phyloP scores from a whole-genome alignment of 192 early-diverging fungal species.

The Coemansia sp. region DNA sequence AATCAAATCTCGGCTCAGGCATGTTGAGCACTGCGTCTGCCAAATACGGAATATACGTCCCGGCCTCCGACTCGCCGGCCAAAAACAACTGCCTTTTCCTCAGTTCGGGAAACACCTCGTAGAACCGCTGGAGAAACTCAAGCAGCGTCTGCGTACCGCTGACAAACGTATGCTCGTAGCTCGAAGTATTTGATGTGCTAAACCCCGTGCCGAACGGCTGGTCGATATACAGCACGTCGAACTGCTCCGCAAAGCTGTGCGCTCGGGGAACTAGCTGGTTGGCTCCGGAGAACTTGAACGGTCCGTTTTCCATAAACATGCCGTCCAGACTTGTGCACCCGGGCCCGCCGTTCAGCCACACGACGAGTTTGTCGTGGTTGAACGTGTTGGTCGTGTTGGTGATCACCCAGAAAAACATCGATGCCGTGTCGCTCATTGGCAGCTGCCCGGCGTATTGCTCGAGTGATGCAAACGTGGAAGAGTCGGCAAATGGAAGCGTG shows the following conservation, averaged over 20 bases:
- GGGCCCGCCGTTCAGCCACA: slow-evolving; percentile 68
- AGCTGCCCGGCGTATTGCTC: slow-evolving; percentile 48
- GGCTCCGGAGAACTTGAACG: slow-evolving; percentile 52
- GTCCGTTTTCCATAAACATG: slow-evolving; percentile 66
- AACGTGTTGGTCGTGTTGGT: slow-evolving; percentile 49
- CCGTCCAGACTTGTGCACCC: slow-evolving; percentile 66
- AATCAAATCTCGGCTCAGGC: slow-evolving; percentile 1
- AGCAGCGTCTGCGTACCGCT: slow-evolving; percentile 50
- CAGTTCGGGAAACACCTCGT: slow-evolving; percentile 56
- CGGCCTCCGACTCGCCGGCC: slow-evolving; percentile 74
- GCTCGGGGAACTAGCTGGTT: slow-evolving; percentile 25
- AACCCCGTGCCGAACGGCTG: slow-evolving; percentile 69
- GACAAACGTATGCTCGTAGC: slow-evolving; percentile 32
- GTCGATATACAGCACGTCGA: slow-evolving; percentile 58
- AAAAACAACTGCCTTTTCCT: slow-evolving; percentile 57
- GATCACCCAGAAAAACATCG: slow-evolving; percentile 56
- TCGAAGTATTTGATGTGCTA: slow-evolving; percentile 16
- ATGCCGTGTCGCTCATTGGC: slow-evolving; percentile 34
- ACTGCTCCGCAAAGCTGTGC: slow-evolving; percentile 48
- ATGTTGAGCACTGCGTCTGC: slow-evolving; percentile 54
- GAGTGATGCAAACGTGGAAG: slow-evolving; percentile 23
- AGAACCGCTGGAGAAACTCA: slow-evolving; percentile 59
- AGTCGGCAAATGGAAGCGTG: slow-evolving; percentile 40
- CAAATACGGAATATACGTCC: slow-evolving; percentile 69
- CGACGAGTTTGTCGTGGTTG: slow-evolving; percentile 51